These are phyloP conservation scores for Cryptosporidium tyzzeri DNA, from an alignment of 169 alveolate genomes.

Conservation along the genomic window DNA sequence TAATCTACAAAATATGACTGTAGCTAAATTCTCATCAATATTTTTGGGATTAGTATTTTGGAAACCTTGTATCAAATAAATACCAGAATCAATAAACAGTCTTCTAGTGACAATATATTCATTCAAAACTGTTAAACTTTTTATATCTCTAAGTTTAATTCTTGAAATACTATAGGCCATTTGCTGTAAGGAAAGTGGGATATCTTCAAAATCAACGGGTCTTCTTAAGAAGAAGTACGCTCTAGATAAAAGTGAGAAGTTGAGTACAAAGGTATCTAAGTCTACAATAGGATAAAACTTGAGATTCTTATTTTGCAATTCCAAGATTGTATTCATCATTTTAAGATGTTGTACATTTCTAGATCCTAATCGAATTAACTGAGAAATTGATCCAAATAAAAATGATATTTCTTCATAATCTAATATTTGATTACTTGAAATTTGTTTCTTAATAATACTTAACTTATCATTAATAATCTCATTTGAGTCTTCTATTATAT, in stretches of 20 bases:
- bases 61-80: slow-evolving; percentile 39
- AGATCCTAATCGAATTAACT: slow-evolving; percentile 12
- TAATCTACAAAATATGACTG: slow-evolving; percentile 29
- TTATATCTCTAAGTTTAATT: slow-evolving; percentile 10
- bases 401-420: slow-evolving; percentile 22
- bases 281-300: background rate
- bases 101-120: slow-evolving; percentile 45
- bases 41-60: background rate
- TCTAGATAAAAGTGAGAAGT: slow-evolving; percentile 29
- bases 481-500: slow-evolving; percentile 45
- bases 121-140: slow-evolving; percentile 1
- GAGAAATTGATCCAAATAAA: slow-evolving; percentile 45
- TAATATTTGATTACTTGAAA: background rate
- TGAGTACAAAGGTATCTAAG: slow-evolving; percentile 29
- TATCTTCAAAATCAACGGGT: slow-evolving; percentile 40
- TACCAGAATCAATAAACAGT: slow-evolving; percentile 25
- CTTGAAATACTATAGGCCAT: slow-evolving; percentile 43
- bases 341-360: slow-evolving; percentile 26
- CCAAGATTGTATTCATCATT: slow-evolving; percentile 7
- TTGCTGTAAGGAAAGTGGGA: slow-evolving; percentile 42
- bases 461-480: slow-evolving; percentile 41
- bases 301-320: background rate
- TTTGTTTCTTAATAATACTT: slow-evolving; percentile 21
- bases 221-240: slow-evolving; percentile 41
- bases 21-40: background rate